Conservation (phyloP, 495 filamentous ascomycete species). For the Aspergillus incahuasiensis region DNA sequence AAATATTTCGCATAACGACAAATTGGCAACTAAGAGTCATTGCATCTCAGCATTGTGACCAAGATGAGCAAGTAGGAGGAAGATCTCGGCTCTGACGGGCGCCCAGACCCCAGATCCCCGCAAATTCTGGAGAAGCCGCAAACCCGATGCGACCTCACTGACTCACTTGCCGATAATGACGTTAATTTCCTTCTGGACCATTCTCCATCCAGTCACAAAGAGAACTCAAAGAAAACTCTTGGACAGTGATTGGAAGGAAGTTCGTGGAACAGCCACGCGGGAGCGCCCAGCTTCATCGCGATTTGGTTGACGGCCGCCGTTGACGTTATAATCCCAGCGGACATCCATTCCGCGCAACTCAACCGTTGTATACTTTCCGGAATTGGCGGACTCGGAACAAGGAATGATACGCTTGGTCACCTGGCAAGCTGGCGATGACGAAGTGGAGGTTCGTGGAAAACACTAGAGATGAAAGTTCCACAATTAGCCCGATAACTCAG, state of each 20-base stretch:
- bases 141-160: neutral
- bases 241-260: neutral
- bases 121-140: neutral
- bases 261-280: neutral
- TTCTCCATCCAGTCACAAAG: neutral
- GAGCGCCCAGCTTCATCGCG: slow-evolving; percentile 2
- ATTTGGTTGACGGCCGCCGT: neutral
- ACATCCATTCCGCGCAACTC: neutral
- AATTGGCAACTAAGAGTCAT: neutral
- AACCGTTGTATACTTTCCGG: neutral
- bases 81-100: slow-evolving; percentile 17
- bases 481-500: slow-evolving; percentile 1
- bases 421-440: neutral
- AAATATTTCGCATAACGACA: slow-evolving; percentile 2
- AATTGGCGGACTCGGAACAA: neutral
- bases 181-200: neutral
- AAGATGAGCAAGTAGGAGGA: slow-evolving; percentile 11
- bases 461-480: neutral
- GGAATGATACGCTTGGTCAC: neutral
- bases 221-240: neutral
- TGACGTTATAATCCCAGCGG: neutral
- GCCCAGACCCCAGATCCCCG: slow-evolving; percentile 6
- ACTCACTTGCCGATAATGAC: neutral
- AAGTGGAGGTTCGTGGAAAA: slow-evolving; percentile 1
- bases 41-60: slow-evolving; percentile 15